Conservation (phyloP, 371 early-diverging fungal species). For the Mucor mucedo region DNA sequence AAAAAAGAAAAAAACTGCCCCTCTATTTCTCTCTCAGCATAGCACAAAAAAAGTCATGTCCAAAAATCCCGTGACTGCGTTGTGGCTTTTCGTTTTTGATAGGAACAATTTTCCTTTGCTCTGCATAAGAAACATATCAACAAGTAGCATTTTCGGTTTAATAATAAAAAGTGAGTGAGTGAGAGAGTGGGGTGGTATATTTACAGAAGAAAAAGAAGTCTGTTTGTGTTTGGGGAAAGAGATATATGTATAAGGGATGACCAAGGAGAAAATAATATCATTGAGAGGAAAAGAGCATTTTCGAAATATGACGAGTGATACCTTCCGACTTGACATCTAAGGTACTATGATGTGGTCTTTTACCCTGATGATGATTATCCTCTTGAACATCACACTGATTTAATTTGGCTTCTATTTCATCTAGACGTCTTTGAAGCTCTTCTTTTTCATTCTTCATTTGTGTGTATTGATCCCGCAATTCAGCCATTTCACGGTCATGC, state of each 20-base stretch:
- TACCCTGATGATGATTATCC: not conserved
- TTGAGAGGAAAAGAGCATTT: not conserved
- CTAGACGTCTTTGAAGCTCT: constrained; percentile 20
- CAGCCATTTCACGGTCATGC: constrained; percentile 21
- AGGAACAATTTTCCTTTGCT: no score
- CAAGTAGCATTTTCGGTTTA: no score
- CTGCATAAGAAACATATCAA: no score
- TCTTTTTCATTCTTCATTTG: constrained; percentile 31
- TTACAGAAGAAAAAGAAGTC: not conserved
- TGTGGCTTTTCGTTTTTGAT: no score
- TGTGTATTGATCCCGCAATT: constrained; percentile 8
- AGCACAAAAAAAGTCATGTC: no score
- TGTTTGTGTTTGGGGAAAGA: not conserved
- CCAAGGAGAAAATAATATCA: not conserved
- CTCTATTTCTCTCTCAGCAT: no score
- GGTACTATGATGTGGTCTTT: not conserved
- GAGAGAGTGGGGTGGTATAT: constrained; percentile 1
- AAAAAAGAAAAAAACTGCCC: not conserved
- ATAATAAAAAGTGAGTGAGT: not conserved
- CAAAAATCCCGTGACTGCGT: no score
- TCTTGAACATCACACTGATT: constrained; percentile 5
- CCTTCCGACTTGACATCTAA: not conserved
- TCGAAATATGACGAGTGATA: not conserved
- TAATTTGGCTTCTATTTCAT: constrained; percentile 14
- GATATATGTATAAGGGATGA: not conserved